Base-by-base conservation (phyloP, 129 eudicot species). In the Oenanthe sinensis region DNA sequence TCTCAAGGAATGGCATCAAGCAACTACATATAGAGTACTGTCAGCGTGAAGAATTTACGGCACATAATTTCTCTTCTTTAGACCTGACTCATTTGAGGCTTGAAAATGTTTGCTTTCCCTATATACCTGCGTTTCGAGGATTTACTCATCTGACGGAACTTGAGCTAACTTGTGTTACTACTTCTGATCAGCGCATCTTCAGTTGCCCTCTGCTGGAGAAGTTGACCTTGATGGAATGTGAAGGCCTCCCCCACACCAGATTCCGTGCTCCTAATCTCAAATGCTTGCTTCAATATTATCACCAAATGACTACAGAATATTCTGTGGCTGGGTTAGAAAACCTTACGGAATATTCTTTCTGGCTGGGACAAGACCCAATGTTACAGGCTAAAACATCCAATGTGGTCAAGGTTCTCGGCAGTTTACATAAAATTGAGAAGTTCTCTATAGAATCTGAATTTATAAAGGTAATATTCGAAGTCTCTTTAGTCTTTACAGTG, bases 31-130 rank as follows among this genome's bases (percentile, higher is more conserved):
- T 5, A 3, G 8, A 26, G 11, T 0, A 33, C 7, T 0, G 0
- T 65, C 28, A 4, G 28, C 7, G 0, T 67, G 20, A 22, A 33
- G 42, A 67, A 0, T 0, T 30, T 14, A 67, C 2, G 0, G 20
- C 43, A 36, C 43, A 13, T 33, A 14, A 68, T n/a, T n/a, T 6
- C 16, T 28, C 40, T 28, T 30, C 42, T 68, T 15, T 33, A 33
- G 73, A 36, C 0, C 3, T 68, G 73, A 68, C n/a, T 5, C 44
- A 33, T 68, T 68, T 68, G 1, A 68, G 43, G 12, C n/a, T 68
- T 2, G 0, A 1, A 4, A 5, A 0, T 3, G 0, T 12, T 13
- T 4, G 2, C 9, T 33, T 28, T 0, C 42, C 40, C n/a, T 4
- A 1, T 2, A 28, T 4, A 14, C 12, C 68, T 22, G 33, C 43